These are phyloP conservation scores for Catunica adiposa DNA, from an alignment of 2,329 filamentous ascomycete genomes.

Conservation along the genomic window DNA sequence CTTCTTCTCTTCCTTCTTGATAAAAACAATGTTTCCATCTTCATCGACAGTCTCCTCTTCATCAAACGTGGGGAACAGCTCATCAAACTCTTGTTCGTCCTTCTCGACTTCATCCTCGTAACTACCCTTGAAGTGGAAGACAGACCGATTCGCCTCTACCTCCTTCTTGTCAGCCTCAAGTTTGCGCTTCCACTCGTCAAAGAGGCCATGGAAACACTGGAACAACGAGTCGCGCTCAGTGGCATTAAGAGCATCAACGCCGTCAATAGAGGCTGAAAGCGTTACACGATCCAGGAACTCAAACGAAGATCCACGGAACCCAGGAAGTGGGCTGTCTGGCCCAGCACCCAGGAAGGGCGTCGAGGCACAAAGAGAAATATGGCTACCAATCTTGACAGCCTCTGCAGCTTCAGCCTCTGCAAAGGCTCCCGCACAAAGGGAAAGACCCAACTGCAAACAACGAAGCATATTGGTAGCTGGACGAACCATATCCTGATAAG, in stretches of 20 bases:
- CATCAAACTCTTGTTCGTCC: slow-evolving; percentile 57
- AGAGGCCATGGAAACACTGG: slow-evolving; percentile 54
- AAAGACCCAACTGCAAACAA: slow-evolving; percentile 61
- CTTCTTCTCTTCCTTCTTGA: slow-evolving; percentile 5
- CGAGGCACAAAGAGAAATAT: slow-evolving; percentile 24
- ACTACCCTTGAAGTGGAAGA: slow-evolving; percentile 72
- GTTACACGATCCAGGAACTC: slow-evolving; percentile 36
- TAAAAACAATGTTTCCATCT: slow-evolving; percentile 6
- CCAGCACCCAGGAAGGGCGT: slow-evolving; percentile 41
- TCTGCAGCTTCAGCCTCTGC: slow-evolving; percentile 18
- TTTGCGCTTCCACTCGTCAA: slow-evolving; percentile 63
- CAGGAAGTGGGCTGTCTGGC: slow-evolving; percentile 16
- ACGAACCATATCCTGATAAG: slow-evolving; percentile 71
- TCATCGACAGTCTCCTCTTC: slow-evolving; percentile 23
- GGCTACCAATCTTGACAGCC: not conserved
- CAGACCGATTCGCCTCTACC: slow-evolving; percentile 53
- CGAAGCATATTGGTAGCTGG: slow-evolving; percentile 66
- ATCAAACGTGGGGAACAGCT: slow-evolving; percentile 68
- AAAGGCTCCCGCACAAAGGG: slow-evolving; percentile 33
- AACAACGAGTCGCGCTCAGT: slow-evolving; percentile 34
- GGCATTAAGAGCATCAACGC: slow-evolving; percentile 18
- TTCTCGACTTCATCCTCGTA: slow-evolving; percentile 59
- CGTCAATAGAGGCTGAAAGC: slow-evolving; percentile 29
- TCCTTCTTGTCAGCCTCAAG: slow-evolving; percentile 61
- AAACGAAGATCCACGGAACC: slow-evolving; percentile 21